A percentile compares a stretch with the other conserved stretches of the same genome.
Conservation (phyloP, 1,284 basidiomycete species). For the Puccinia horiana region DNA sequence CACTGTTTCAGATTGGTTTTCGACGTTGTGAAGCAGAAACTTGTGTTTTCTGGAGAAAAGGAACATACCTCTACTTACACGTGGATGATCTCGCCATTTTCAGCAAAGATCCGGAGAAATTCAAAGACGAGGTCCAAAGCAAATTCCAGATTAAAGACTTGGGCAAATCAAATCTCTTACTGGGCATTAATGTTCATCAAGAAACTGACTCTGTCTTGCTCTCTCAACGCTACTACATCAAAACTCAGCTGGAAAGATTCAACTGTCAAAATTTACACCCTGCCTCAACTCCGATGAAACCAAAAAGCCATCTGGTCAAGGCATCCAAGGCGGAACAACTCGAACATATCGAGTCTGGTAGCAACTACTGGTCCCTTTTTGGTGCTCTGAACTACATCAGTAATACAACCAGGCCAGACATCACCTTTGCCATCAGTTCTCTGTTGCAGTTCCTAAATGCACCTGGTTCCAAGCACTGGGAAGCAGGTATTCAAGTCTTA, state of each 20-base stretch:
- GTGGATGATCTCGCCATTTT: neutral
- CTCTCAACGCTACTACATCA: neutral
- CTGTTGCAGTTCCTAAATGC: too few relatives aligned
- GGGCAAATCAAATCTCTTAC: neutral
- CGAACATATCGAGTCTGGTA: too few relatives aligned
- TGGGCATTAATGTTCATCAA: neutral
- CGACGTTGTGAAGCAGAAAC: neutral
- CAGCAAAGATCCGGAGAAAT: neutral
- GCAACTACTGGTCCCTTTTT: too few relatives aligned
- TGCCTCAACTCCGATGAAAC: neutral
- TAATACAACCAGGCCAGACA: too few relatives aligned
- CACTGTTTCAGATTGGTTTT: neutral
- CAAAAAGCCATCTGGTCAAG: neutral
- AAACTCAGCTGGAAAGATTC: neutral
- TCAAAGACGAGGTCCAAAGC: too few relatives aligned
- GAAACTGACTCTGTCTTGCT: neutral
- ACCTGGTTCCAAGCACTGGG: too few relatives aligned
- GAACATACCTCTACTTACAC: neutral
- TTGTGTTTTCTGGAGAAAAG: neutral
- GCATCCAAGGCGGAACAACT: too few relatives aligned
- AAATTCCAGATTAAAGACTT: too few relatives aligned
- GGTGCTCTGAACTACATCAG: too few relatives aligned
- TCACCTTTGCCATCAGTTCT: too few relatives aligned
- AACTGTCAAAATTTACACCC: neutral
- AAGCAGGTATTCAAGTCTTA: too few relatives aligned